Evolutionary conservation across 129 eudicot genomes (phyloP).

Genomic region (Chrysanthemum lavandulifolium): DNA sequence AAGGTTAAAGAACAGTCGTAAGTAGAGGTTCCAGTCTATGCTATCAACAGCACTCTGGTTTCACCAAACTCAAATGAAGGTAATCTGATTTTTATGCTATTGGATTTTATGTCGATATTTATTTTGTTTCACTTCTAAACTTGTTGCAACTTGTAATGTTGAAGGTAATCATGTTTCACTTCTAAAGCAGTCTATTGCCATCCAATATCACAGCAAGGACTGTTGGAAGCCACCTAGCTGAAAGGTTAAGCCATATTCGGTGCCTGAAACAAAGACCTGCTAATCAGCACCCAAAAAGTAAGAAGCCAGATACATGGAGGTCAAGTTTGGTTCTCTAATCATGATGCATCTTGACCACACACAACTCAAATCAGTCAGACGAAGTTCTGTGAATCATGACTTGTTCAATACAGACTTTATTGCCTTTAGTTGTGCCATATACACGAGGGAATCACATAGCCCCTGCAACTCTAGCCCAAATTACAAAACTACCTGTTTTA

Average conservation of each 20-base stretch:
- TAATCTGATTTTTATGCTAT: no score
- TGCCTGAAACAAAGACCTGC: not conserved
- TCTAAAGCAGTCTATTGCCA: no score
- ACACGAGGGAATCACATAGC: not conserved
- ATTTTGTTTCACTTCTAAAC: no score
- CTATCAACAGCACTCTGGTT: no score
- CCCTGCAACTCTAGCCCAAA: slow-evolving; percentile 1
- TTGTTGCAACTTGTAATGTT: no score
- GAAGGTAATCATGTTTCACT: no score
- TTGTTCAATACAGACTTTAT: slow-evolving; percentile 12
- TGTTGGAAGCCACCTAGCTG: not conserved
- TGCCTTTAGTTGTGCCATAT: slow-evolving; percentile 14
- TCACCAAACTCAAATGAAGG: no score
- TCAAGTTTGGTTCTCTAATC: not conserved
- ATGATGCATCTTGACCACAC: not conserved
- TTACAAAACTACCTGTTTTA: slow-evolving; percentile 23
- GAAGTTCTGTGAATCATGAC: not conserved
- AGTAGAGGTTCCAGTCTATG: no score
- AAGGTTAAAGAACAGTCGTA: no score
- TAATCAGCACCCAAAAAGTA: not conserved
- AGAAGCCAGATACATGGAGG: not conserved
- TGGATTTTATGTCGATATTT: no score
- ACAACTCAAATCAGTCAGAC: not conserved
- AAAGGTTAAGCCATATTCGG: not conserved
- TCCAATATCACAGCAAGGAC: no score